A percentile compares a stretch with the other conserved stretches of the same genome.
phyloP scores from a whole-genome alignment of 2,329 filamentous ascomycete genomes.

The Canariomyces notabilis region DNA sequence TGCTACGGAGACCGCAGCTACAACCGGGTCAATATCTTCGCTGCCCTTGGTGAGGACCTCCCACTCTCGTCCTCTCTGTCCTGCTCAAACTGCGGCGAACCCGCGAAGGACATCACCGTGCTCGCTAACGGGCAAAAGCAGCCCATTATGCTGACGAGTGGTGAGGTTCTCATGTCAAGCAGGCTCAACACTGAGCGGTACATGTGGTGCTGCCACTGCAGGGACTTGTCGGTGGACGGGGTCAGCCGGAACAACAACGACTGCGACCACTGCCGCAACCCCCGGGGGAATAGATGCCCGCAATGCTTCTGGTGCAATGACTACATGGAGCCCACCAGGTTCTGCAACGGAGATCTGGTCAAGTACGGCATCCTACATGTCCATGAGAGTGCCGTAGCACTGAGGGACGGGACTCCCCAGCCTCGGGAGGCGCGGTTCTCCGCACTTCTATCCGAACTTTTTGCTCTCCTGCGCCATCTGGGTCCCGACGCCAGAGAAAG shows the following conservation, averaged over 20 bases:
- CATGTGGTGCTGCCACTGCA: conserved; percentile 6
- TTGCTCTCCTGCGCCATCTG: too few species aligned
- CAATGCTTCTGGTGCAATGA: conserved; percentile 3
- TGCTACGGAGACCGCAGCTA: not conserved
- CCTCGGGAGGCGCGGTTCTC: too few species aligned
- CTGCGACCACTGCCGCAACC: not conserved
- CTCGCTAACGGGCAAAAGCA: conserved; percentile 1
- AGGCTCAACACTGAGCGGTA: not conserved
- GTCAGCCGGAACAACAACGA: not conserved
- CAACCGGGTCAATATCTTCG: not conserved
- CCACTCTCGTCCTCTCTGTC: not conserved
- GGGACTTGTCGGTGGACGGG: not conserved
- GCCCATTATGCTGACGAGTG: not conserved
- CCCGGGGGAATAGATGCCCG: not conserved
- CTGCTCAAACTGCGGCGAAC: not conserved
- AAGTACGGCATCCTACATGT: not conserved
- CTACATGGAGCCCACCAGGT: not conserved
- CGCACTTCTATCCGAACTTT: too few species aligned
- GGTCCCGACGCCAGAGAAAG: too few species aligned
- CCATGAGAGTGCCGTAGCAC: not conserved
- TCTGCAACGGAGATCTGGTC: conserved; percentile 1
- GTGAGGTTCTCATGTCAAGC: conserved; percentile 1
- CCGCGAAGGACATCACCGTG: not conserved
- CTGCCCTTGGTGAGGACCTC: not conserved
- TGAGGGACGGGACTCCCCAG: not conserved